Percentiles rank a stretch among this genome's conserved stretches.
phyloP scores from a whole-genome alignment of 768 basidiomycete genomes.

The Russula abietina region DNA sequence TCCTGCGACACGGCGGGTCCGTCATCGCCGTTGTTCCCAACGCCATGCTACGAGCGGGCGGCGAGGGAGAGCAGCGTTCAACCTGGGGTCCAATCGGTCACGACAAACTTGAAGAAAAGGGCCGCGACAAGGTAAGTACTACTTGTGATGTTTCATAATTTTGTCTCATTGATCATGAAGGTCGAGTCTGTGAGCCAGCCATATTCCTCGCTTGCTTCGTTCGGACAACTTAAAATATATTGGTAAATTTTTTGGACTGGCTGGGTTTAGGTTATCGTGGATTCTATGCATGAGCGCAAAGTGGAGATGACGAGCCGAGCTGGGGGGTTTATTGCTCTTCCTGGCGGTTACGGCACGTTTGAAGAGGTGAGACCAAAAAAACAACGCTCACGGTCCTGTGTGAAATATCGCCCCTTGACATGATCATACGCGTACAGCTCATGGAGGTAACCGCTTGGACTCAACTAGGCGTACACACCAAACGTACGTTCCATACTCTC shows the following conservation, averaged over 20 bases:
- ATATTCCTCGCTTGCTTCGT: background rate
- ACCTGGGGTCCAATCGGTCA: constrained; percentile 25
- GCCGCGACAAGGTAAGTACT: constrained; percentile 33
- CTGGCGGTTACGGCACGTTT: constrained; percentile 92
- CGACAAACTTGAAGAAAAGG: constrained; percentile 31
- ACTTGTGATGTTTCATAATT: too few relatives aligned
- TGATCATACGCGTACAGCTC: constrained; percentile 42
- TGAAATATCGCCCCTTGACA: background rate
- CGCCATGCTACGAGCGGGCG: constrained; percentile 64
- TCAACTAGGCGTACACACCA: constrained; percentile 80
- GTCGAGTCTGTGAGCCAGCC: constrained; percentile 5
- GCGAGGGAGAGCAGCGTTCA: constrained; percentile 43
- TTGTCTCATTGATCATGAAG: background rate
- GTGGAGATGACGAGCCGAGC: constrained; percentile 81
- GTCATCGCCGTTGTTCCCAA: constrained; percentile 75
- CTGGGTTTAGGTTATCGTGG: constrained; percentile 53
- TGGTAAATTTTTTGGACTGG: background rate
- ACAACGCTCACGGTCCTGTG: background rate
- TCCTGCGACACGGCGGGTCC: constrained; percentile 57
- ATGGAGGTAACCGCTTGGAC: constrained; percentile 94
- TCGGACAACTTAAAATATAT: background rate
- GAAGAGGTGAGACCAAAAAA: constrained; percentile 70
- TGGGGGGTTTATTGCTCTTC: constrained; percentile 79
- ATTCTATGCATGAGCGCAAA: constrained; percentile 87
- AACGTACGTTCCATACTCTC: constrained; percentile 48